These are phyloP conservation scores for Nakazawaea ernobii DNA, from an alignment of 805 yeast genomes.

Conservation along the genomic window DNA sequence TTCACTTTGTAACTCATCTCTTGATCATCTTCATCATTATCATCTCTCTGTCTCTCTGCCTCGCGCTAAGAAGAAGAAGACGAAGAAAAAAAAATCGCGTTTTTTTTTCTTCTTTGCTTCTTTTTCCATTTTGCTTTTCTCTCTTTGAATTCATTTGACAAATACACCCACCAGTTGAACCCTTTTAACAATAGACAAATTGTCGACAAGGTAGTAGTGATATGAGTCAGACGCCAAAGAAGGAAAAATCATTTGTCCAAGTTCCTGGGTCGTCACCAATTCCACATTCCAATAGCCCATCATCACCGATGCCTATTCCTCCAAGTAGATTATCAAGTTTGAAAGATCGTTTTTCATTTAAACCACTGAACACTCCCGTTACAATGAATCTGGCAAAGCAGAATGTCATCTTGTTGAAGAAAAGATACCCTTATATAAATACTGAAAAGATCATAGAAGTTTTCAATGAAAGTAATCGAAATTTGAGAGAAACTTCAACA, in stretches of 20 bases:
- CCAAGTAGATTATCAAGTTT: constrained; percentile 25
- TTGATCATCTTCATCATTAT: not conserved
- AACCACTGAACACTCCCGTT: constrained; percentile 9
- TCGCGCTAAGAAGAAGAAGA: not conserved
- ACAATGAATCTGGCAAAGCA: constrained; percentile 15
- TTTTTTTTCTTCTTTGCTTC: not conserved
- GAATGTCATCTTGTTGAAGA: constrained; percentile 24
- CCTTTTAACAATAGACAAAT: too few relatives aligned
- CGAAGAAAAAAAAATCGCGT: not conserved
- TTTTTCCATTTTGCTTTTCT: not conserved
- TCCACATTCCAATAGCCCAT: constrained; percentile 12
- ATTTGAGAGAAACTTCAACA: constrained; percentile 25
- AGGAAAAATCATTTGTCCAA: constrained; percentile 30
- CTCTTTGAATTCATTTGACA: too few relatives aligned
- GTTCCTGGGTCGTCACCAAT: constrained; percentile 48
- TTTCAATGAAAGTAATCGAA: constrained; percentile 22
- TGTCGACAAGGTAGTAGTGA: too few relatives aligned
- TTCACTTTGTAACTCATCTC: constrained; percentile 24
- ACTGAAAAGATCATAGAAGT: constrained; percentile 25
- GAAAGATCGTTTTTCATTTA: constrained; percentile 37
- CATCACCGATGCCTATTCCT: constrained; percentile 22
- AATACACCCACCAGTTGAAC: too few relatives aligned
- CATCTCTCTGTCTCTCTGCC: not conserved
- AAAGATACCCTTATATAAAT: constrained; percentile 25
- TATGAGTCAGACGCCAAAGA: constrained; percentile 16